A percentile compares a stretch with the other conserved stretches of the same genome.
Evolutionary conservation across 2,329 filamentous ascomycete species (phyloP).

Genomic region (Colletotrichum higginsianum): DNA sequence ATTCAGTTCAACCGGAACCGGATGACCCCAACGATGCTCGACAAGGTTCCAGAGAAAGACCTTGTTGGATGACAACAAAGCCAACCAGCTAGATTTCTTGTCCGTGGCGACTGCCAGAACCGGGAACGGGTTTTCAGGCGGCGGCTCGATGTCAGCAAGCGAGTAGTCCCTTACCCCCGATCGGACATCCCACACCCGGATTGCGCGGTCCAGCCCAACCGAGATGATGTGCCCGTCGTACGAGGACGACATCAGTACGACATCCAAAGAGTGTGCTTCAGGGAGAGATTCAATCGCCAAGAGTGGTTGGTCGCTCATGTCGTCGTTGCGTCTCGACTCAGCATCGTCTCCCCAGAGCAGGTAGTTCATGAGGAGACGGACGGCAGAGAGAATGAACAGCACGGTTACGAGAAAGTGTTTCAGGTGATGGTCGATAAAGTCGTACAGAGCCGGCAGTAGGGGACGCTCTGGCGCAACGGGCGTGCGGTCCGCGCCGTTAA

Average conservation of each 20-base stretch:
- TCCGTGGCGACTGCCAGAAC: conserved; percentile 77
- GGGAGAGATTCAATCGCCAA: conserved; percentile 74
- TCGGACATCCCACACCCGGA: conserved; percentile 77
- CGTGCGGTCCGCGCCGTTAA: conserved; percentile 77
- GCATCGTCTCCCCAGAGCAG: conserved; percentile 77
- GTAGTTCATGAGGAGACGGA: conserved; percentile 81
- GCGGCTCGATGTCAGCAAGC: conserved; percentile 57
- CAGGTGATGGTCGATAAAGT: conserved; percentile 75
- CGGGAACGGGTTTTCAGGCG: conserved; percentile 66
- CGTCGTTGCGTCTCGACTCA: conserved; percentile 61
- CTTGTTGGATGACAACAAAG: conserved; percentile 72
- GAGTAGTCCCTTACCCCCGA: conserved; percentile 59
- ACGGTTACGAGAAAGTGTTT: conserved; percentile 74
- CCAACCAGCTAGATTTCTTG: conserved; percentile 74
- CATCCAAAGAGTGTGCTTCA: conserved; percentile 77
- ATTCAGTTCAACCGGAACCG: conserved; percentile 67
- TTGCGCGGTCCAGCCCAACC: conserved; percentile 78
- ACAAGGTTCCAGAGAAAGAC: conserved; percentile 76
- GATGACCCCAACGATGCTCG: conserved; percentile 70
- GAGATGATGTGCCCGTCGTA: conserved; percentile 77
- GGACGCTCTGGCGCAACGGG: conserved; percentile 64
- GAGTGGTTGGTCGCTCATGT: conserved; percentile 63
- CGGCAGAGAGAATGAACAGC: conserved; percentile 73
- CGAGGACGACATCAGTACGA: conserved; percentile 75
- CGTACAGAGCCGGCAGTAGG: conserved; percentile 73